Evolutionary conservation across 768 basidiomycete genomes (phyloP).

Genomic region (Tricholoma saponaceum): DNA sequence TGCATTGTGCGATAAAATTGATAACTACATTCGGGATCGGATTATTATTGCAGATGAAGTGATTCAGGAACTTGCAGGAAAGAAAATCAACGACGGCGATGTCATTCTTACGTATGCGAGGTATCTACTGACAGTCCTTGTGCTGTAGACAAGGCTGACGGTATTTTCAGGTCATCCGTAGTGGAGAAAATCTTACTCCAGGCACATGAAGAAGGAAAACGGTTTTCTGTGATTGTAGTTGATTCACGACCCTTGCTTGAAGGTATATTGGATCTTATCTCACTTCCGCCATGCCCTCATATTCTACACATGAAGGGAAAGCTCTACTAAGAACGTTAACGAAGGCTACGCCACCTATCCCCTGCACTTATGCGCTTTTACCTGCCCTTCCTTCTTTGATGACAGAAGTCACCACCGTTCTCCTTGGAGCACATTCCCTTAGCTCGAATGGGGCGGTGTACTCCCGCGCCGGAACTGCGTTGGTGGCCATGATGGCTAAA

Average conservation of each 20-base stretch:
- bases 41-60: slow-evolving; percentile 93
- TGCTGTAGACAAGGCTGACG: neutral
- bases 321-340: slow-evolving; percentile 67
- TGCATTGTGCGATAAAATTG: slow-evolving; percentile 77
- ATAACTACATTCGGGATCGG: slow-evolving; percentile 89
- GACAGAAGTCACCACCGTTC: slow-evolving; percentile 75
- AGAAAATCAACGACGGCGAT: slow-evolving; percentile 94
- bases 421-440: slow-evolving; percentile 91
- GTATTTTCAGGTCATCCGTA: slow-evolving; percentile 72
- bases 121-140: slow-evolving; percentile 33
- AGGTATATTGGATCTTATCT: slow-evolving; percentile 39
- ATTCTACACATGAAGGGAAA: slow-evolving; percentile 53
- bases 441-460: slow-evolving; percentile 94
- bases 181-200: slow-evolving; percentile 86
- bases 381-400: slow-evolving; percentile 80
- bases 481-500: slow-evolving; percentile 96
- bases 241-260: slow-evolving; percentile 95
- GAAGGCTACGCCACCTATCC: slow-evolving; percentile 52
- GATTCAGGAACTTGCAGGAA: slow-evolving; percentile 82
- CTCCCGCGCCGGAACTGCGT: slow-evolving; percentile 90
- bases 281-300: neutral
- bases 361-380: slow-evolving; percentile 89
- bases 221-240: slow-evolving; percentile 87
- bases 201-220: slow-evolving; percentile 69
- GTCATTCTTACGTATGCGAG: slow-evolving; percentile 91